Evolutionary conservation across 257 asterid genomes (phyloP).

Genomic region (Penstemon davidsonii): DNA sequence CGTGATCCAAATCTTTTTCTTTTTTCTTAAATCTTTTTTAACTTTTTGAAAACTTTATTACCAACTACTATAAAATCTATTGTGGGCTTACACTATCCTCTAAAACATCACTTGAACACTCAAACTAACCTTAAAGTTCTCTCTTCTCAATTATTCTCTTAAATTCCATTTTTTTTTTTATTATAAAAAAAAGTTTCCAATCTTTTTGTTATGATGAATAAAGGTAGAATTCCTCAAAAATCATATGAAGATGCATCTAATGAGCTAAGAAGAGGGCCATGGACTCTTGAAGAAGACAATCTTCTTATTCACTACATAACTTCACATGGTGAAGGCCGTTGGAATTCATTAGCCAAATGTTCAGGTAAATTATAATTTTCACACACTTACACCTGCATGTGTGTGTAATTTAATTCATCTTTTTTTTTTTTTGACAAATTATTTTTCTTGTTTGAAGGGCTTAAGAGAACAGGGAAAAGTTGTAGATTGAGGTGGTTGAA

Average conservation of each 20-base stretch:
- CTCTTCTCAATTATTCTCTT: not conserved
- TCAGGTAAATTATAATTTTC: conserved; percentile 48
- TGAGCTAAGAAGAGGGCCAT: conserved; percentile 82
- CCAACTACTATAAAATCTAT: conserved; percentile 48
- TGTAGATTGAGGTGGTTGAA: conserved; percentile 89
- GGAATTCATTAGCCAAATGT: conserved; percentile 70
- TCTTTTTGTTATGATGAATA: conserved; percentile 30
- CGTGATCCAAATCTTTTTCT: conserved; percentile 31
- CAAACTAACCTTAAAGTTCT: conserved; percentile 11
- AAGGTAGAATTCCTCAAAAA: conserved; percentile 10
- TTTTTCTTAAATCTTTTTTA: not conserved
- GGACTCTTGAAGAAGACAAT: conserved; percentile 88
- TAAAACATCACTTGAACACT: conserved; percentile 27
- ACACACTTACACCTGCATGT: not conserved
- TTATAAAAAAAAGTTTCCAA: conserved; percentile 18
- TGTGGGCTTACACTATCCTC: conserved; percentile 14
- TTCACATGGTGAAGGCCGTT: conserved; percentile 76
- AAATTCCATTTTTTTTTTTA: not conserved
- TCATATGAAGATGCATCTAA: conserved; percentile 34
- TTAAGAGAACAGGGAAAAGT: conserved; percentile 85
- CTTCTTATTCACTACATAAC: conserved; percentile 60
- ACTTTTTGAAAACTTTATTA: conserved; percentile 13
- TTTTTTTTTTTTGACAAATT: not conserved
- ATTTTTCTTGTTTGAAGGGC: conserved; percentile 40
- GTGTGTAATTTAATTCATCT: not conserved